These are phyloP conservation scores for Tetrapyrgos nigripes DNA, from an alignment of 1,284 basidiomycete species.

Conservation along the genomic window DNA sequence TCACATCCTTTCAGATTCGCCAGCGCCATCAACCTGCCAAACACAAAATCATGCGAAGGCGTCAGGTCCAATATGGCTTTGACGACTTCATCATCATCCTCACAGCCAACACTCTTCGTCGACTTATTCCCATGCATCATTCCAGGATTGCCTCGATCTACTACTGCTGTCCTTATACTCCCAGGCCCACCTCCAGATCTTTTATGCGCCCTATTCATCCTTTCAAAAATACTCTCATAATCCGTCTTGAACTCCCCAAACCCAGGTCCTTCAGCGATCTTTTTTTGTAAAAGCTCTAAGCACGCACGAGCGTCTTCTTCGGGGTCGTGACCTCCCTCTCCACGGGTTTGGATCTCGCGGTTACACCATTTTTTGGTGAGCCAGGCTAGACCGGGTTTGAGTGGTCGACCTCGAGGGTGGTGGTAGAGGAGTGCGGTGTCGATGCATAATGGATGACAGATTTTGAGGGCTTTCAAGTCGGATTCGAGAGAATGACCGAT, in stretches of 20 bases:
- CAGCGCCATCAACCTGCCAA: conserved; percentile 82
- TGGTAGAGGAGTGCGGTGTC: conserved; percentile 90
- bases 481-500: conserved; percentile 95
- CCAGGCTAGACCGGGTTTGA: conserved; percentile 93
- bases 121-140: conserved; percentile 87
- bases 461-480: conserved; percentile 84
- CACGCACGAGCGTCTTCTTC: conserved; percentile 92
- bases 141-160: conserved; percentile 79
- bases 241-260: conserved; percentile 90
- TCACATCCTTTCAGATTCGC: conserved; percentile 81
- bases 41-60: conserved; percentile 77
- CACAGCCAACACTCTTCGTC: conserved; percentile 74
- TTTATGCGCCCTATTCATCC: conserved; percentile 64
- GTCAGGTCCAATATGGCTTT: conserved; percentile 67
- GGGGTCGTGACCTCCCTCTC: conserved; percentile 87
- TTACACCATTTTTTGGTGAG: conserved; percentile 90
- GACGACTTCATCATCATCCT: conserved; percentile 77
- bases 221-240: conserved; percentile 86
- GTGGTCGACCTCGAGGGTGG: conserved; percentile 87
- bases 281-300: conserved; percentile 81
- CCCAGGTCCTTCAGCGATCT: conserved; percentile 78
- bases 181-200: conserved; percentile 48
- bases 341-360: conserved; percentile 82
- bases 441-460: conserved; percentile 85
- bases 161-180: conserved; percentile 59